These are phyloP conservation scores for Begonia loranthoides DNA, from an alignment of 306 rosid species.

Conservation along the genomic window DNA sequence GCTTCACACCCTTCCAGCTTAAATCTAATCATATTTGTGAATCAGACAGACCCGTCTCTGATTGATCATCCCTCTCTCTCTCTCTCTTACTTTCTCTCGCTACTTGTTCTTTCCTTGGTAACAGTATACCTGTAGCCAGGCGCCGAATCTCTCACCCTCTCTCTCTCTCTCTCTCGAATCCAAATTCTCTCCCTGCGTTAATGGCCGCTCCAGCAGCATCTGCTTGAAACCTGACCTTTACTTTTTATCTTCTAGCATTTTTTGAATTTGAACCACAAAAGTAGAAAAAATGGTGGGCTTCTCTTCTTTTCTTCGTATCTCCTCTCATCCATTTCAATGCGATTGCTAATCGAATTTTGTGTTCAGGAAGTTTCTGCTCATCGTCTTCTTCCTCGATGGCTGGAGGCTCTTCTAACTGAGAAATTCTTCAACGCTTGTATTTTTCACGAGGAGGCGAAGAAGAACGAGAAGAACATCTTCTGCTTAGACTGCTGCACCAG, in stretches of 20 bases:
- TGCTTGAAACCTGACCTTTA: slow-evolving; percentile 13
- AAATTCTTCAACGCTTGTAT: slow-evolving; percentile 92
- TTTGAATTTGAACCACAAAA: slow-evolving; percentile 6
- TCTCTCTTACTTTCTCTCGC: slow-evolving; percentile 5
- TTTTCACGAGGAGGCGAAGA: slow-evolving; percentile 67
- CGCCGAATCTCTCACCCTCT: slow-evolving; percentile 33
- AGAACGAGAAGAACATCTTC: slow-evolving; percentile 81
- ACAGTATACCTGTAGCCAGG: slow-evolving; percentile 32
- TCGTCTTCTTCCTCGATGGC: slow-evolving; percentile 56
- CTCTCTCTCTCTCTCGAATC: slow-evolving; percentile 23
- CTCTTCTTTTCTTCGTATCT: background rate
- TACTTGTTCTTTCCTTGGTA: slow-evolving; percentile 35
- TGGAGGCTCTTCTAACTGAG: slow-evolving; percentile 49
- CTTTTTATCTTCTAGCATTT: slow-evolving; percentile 1
- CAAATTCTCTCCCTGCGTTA: slow-evolving; percentile 26
- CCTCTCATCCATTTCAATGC: background rate
- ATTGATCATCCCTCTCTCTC: slow-evolving; percentile 17
- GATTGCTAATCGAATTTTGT: slow-evolving; percentile 4
- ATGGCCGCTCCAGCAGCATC: slow-evolving; percentile 16
- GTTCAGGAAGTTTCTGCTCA: slow-evolving; percentile 21
- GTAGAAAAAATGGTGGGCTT: slow-evolving; percentile 33
- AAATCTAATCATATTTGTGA: background rate
- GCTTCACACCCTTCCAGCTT: slow-evolving; percentile 7
- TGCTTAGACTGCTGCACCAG: slow-evolving; percentile 86
- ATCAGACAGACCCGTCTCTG: background rate